Conservation (phyloP, 2,329 filamentous ascomycete genomes). For the Pseudocercospora musae region DNA sequence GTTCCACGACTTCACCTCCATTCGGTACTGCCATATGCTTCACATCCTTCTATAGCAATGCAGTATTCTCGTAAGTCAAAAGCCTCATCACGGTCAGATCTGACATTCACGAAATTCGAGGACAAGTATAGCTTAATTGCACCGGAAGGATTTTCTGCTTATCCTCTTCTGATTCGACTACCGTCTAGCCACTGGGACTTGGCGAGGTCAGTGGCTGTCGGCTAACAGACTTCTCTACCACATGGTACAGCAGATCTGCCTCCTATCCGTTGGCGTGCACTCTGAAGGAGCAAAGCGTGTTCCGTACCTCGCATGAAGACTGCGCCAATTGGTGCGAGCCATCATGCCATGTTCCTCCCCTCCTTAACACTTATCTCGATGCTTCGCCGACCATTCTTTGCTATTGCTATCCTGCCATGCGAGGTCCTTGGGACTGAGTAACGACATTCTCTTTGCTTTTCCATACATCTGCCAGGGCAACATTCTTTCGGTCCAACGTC, state of each 20-base stretch:
- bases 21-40: background rate
- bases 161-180: background rate
- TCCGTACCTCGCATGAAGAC: background rate
- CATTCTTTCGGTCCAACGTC: background rate
- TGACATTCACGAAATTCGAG: background rate
- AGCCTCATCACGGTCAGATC: background rate
- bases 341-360: background rate
- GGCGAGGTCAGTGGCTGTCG: slow-evolving; percentile 1
- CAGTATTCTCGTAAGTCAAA: background rate
- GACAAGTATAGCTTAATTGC: background rate
- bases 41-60: background rate
- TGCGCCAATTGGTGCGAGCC: background rate
- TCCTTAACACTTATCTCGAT: background rate
- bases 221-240: background rate
- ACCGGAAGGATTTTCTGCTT: background rate
- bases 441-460: background rate
- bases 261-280: background rate
- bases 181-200: background rate
- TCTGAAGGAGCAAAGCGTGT: background rate
- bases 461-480: background rate
- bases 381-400: background rate
- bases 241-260: slow-evolving; percentile 1
- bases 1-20: background rate
- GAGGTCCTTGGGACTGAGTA: slow-evolving; percentile 1
- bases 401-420: background rate